These are phyloP conservation scores for Grigorovia jiainica DNA, from an alignment of 805 yeast genomes.

Conservation along the genomic window DNA sequence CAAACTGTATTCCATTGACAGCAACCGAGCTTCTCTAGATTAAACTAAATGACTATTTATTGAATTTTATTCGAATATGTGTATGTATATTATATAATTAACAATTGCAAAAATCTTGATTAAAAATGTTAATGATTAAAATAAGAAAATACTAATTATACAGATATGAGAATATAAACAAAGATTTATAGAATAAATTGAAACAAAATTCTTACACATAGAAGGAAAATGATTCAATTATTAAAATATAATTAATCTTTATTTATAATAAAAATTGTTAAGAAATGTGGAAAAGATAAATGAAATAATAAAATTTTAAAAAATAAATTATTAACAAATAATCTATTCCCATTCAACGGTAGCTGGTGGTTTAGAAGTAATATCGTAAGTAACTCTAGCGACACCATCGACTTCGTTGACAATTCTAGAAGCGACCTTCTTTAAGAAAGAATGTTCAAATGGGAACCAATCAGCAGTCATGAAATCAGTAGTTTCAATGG, in stretches of 20 bases:
- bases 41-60: neutral
- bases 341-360: slow-evolving; percentile 97
- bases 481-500: slow-evolving; percentile 94
- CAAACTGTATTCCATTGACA: no score
- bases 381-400: slow-evolving; percentile 97
- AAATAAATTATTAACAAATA: neutral
- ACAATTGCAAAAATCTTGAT: neutral
- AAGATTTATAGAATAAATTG: neutral
- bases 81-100: neutral
- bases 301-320: neutral
- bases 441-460: slow-evolving; percentile 85
- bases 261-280: neutral
- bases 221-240: neutral
- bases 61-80: neutral
- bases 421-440: slow-evolving; percentile 87
- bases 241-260: slow-evolving; percentile 1
- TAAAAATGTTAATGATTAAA: neutral
- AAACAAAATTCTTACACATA: neutral
- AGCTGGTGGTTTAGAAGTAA: slow-evolving; percentile 98
- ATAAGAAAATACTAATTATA: neutral
- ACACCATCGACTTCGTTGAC: slow-evolving; percentile 99
- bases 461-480: slow-evolving; percentile 99
- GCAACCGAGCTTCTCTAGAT: neutral
- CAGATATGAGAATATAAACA: neutral
- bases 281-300: neutral